These are phyloP conservation scores for Zangia roseola DNA, from an alignment of 768 basidiomycete genomes.

Conservation along the genomic window DNA sequence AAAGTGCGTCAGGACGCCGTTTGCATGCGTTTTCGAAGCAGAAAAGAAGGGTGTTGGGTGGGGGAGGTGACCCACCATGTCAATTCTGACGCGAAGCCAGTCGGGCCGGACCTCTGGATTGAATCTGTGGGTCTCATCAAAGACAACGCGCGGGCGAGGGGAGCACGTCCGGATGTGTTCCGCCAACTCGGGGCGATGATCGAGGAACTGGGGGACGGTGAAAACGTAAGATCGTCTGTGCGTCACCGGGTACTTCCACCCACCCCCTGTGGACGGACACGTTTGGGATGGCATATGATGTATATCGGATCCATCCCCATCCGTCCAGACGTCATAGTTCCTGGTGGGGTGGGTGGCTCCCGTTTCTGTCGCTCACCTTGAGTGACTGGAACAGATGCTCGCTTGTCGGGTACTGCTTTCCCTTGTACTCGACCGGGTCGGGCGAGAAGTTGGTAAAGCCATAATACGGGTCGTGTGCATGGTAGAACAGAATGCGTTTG, in stretches of 20 bases:
- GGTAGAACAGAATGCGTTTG: slow-evolving; percentile 33
- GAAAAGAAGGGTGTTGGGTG: not conserved
- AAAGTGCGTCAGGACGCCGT: slow-evolving; percentile 6
- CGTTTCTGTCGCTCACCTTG: slow-evolving; percentile 29
- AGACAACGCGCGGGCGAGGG: slow-evolving; percentile 31
- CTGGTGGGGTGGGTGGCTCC: not conserved
- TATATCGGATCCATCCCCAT: not conserved
- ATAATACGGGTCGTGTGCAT: slow-evolving; percentile 33
- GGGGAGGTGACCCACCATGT: slow-evolving; percentile 25
- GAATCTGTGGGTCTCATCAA: slow-evolving; percentile 36
- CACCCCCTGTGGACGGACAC: slow-evolving; percentile 5
- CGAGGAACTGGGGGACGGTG: slow-evolving; percentile 28
- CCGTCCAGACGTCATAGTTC: not conserved
- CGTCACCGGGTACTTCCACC: slow-evolving; percentile 10
- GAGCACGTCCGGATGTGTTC: slow-evolving; percentile 37
- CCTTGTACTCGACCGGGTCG: slow-evolving; percentile 38
- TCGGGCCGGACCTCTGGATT: slow-evolving; percentile 36
- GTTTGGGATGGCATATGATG: not conserved
- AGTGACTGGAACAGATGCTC: slow-evolving; percentile 50
- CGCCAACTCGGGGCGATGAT: slow-evolving; percentile 34
- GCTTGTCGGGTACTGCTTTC: slow-evolving; percentile 43
- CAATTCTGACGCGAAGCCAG: slow-evolving; percentile 33
- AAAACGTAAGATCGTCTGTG: slow-evolving; percentile 15
- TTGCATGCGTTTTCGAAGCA: slow-evolving; percentile 14
- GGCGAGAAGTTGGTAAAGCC: slow-evolving; percentile 46